A percentile compares a stretch with the other conserved stretches of the same genome.
phyloP scores from a whole-genome alignment of 495 filamentous ascomycete species.

The Aspergillus leporis region DNA sequence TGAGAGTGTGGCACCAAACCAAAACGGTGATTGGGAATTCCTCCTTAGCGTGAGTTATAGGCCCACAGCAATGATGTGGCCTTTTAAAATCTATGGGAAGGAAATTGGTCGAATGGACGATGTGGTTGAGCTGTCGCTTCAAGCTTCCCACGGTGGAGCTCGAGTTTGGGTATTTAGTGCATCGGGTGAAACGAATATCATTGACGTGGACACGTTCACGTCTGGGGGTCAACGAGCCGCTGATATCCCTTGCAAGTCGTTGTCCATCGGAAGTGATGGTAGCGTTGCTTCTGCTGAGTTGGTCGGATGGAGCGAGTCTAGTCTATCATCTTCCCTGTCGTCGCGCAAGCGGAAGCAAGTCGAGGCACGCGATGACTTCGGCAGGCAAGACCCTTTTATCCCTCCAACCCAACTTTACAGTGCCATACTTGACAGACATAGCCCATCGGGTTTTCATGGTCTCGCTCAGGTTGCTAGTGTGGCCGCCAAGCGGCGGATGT shows the following conservation, averaged over 20 bases:
- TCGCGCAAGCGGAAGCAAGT: slow-evolving; percentile 36
- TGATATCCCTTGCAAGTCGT: slow-evolving; percentile 26
- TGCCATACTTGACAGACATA: not conserved
- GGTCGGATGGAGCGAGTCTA: slow-evolving; percentile 15
- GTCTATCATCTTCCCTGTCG: slow-evolving; percentile 4
- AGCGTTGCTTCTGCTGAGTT: slow-evolving; percentile 23
- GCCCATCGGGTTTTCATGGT: not conserved
- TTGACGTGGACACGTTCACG: slow-evolving; percentile 41
- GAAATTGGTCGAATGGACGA: slow-evolving; percentile 40
- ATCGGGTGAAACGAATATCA: slow-evolving; percentile 31
- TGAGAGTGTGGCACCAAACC: slow-evolving; percentile 36
- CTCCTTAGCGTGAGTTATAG: slow-evolving; percentile 36
- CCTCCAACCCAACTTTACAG: not conserved
- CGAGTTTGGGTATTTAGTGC: slow-evolving; percentile 43
- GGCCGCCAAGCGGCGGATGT: slow-evolving; percentile 24
- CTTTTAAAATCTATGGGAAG: slow-evolving; percentile 45
- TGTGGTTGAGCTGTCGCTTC: slow-evolving; percentile 39
- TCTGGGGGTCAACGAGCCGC: slow-evolving; percentile 12
- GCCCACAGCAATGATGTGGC: slow-evolving; percentile 41
- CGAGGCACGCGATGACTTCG: slow-evolving; percentile 24
- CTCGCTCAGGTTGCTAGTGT: not conserved
- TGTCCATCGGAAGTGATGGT: slow-evolving; percentile 33
- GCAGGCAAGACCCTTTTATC: slow-evolving; percentile 23
- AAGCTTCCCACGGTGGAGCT: slow-evolving; percentile 36
- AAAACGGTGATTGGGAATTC: slow-evolving; percentile 45